Conservation (phyloP, 2,329 filamentous ascomycete genomes). For the Pseudogymnoascus sp. region DNA sequence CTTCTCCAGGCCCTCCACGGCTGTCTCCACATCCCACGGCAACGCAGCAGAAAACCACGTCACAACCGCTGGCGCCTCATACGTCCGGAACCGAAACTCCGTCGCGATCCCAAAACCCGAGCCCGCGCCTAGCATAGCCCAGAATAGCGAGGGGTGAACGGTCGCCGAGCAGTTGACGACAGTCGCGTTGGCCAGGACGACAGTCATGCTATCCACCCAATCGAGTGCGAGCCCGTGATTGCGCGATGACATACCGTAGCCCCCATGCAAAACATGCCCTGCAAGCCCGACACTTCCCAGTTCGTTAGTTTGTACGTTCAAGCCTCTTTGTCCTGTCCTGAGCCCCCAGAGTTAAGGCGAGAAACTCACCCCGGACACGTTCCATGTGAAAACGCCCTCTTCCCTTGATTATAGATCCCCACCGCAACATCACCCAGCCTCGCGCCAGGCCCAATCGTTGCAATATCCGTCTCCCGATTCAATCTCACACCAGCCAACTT, state of each 20-base stretch:
- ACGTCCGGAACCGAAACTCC: conserved; percentile 26
- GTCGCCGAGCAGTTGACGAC: conserved; percentile 21
- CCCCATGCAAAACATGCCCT: conserved; percentile 40
- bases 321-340: not conserved
- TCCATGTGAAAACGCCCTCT: conserved; percentile 35
- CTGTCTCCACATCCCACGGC: conserved; percentile 3
- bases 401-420: conserved; percentile 28
- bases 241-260: conserved; percentile 35
- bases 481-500: conserved; percentile 30
- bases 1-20: not conserved
- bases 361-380: conserved; percentile 31
- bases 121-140: conserved; percentile 27
- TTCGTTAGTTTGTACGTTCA: not conserved
- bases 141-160: conserved; percentile 25
- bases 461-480: conserved; percentile 17
- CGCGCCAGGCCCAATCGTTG: conserved; percentile 32
- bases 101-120: conserved; percentile 30
- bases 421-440: conserved; percentile 36
- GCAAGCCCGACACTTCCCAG: conserved; percentile 31
- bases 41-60: conserved; percentile 19
- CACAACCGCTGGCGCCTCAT: conserved; percentile 26
- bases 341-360: not conserved
- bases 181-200: conserved; percentile 33
- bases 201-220: conserved; percentile 38
- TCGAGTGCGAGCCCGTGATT: conserved; percentile 44